Evolutionary conservation across 208 protist genomes (phyloP).

Genomic region (Leishmania martiniquensis): DNA sequence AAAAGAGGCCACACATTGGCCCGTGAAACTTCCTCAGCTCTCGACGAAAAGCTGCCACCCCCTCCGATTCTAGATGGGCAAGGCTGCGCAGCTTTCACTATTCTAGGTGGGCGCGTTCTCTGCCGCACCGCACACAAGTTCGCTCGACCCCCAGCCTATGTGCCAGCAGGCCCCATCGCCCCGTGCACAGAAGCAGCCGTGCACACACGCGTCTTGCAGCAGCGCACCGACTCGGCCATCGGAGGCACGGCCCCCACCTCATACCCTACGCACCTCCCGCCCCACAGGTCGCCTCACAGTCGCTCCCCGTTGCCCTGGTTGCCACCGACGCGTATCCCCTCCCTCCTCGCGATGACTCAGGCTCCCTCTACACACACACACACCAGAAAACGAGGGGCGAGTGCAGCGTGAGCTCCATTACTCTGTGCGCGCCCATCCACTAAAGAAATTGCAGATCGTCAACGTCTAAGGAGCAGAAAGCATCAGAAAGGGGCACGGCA

Average conservation of each 20-base stretch:
- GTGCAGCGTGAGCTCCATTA: no score
- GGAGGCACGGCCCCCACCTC: background rate
- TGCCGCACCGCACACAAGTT: background rate
- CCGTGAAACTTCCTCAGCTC: background rate
- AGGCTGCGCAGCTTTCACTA: no score
- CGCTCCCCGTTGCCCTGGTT: background rate
- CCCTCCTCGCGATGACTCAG: no score
- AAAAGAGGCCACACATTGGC: background rate
- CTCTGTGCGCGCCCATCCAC: no score
- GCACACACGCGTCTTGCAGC: background rate
- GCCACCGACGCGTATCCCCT: background rate
- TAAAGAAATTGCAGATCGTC: no score
- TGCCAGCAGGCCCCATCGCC: background rate
- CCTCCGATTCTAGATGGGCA: no score
- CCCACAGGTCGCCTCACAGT: no score
- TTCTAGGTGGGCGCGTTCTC: background rate
- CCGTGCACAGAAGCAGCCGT: background rate
- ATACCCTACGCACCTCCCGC: background rate
- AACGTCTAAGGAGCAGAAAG: no score
- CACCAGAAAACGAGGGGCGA: no score
- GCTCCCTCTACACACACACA: no score
- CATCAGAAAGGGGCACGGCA: background rate
- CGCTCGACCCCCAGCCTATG: background rate
- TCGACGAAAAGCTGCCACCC: background rate
- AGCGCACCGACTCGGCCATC: background rate